phyloP scores from a whole-genome alignment of 345 rosid genomes.

The Lumnitzera littorea region DNA sequence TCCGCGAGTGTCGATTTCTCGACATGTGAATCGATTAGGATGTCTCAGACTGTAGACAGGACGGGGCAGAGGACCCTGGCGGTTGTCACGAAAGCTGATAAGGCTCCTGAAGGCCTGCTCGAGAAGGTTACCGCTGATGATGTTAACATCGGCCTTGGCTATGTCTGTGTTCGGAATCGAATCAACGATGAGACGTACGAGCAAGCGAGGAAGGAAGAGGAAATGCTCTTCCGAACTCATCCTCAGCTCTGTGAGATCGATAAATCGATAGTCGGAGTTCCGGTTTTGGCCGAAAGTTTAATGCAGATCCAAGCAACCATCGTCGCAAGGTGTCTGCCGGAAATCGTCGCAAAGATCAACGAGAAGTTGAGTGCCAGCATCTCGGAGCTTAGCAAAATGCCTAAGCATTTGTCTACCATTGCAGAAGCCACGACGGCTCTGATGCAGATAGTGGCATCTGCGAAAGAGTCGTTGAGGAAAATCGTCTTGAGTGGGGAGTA shows the following conservation, averaged over 20 bases:
- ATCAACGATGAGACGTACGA: slow-evolving; percentile 36
- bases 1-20: slow-evolving; percentile 39
- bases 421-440: slow-evolving; percentile 34
- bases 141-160: slow-evolving; percentile 47
- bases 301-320: slow-evolving; percentile 28
- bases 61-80: slow-evolving; percentile 41
- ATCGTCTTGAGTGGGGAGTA: slow-evolving; percentile 35
- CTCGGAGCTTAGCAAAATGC: slow-evolving; percentile 19
- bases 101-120: slow-evolving; percentile 37
- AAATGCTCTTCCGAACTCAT: slow-evolving; percentile 15
- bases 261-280: slow-evolving; percentile 29
- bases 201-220: slow-evolving; percentile 26
- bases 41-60: slow-evolving; percentile 43
- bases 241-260: slow-evolving; percentile 20
- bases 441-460: slow-evolving; percentile 31
- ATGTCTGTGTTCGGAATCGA: slow-evolving; percentile 40
- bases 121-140: slow-evolving; percentile 44
- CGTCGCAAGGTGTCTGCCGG: slow-evolving; percentile 22
- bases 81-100: slow-evolving; percentile 45
- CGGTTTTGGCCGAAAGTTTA: slow-evolving; percentile 27
- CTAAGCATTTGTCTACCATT: slow-evolving; percentile 14
- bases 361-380: slow-evolving; percentile 17
- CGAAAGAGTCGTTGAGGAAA: slow-evolving; percentile 32
- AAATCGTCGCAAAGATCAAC: slow-evolving; percentile 16
- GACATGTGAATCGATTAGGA: slow-evolving; percentile 47